Conservation (phyloP, 768 basidiomycete genomes). For the Lactarius akahatsu region DNA sequence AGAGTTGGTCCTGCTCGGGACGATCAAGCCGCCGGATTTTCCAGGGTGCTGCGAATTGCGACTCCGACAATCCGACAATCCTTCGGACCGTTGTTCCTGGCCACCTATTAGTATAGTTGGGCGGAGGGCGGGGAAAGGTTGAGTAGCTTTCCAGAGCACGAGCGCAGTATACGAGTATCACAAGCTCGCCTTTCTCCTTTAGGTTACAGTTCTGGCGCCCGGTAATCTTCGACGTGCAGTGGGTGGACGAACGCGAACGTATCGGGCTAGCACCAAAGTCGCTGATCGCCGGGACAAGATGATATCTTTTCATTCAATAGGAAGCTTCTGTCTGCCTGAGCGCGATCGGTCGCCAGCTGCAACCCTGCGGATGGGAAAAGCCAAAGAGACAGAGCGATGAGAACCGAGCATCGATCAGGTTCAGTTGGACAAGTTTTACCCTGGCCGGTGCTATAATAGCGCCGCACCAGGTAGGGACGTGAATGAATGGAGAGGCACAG, state of each 20-base stretch:
- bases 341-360: neutral
- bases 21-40: conserved; percentile 6
- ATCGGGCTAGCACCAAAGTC: conserved; percentile 13
- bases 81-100: neutral
- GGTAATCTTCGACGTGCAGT: neutral
- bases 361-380: conserved; percentile 16
- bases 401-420: neutral
- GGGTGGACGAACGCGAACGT: neutral
- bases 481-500: neutral
- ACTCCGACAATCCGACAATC: neutral
- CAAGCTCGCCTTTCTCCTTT: conserved; percentile 10
- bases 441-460: neutral
- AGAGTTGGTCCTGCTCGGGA: neutral
- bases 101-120: neutral
- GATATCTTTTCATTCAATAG: neutral
- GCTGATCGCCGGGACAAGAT: neutral
- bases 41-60: neutral
- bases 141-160: neutral
- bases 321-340: neutral
- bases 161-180: neutral
- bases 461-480: neutral
- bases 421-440: neutral
- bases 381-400: neutral
- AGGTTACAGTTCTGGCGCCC: neutral
- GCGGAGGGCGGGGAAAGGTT: neutral